Percentiles rank a stretch among this genome's conserved stretches.
phyloP scores from a whole-genome alignment of 257 asterid genomes.

The Vinca minor region DNA sequence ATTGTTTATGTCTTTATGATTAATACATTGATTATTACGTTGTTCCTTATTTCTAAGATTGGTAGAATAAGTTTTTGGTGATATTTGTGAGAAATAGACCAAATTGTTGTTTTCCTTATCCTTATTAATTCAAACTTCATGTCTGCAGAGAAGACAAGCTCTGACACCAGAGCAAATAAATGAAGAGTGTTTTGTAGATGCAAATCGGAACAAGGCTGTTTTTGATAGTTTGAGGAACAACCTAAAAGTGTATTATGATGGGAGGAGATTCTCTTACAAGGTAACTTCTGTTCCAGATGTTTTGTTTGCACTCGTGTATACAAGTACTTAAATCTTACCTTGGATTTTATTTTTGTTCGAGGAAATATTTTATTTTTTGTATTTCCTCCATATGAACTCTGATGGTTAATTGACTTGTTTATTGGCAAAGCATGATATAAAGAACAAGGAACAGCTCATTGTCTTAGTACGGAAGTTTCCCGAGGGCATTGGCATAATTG shows the following conservation, averaged over 20 bases:
- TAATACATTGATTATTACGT: not conserved
- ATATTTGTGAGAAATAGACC: not conserved
- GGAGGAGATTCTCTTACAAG: conserved; percentile 10
- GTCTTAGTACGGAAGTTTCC: conserved; percentile 46
- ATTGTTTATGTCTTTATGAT: no score
- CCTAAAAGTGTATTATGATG: conserved; percentile 7
- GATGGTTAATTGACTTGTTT: conserved; percentile 4
- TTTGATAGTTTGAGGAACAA: conserved; percentile 10
- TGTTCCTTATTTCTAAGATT: not conserved
- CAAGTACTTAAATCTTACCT: not conserved
- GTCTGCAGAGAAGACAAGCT: conserved; percentile 3
- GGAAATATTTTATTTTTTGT: no score
- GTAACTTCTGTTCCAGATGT: not conserved
- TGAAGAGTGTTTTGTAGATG: conserved; percentile 13
- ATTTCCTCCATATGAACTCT: not conserved
- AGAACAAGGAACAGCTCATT: conserved; percentile 53
- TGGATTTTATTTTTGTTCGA: not conserved
- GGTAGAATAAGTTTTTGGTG: not conserved
- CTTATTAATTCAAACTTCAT: no score
- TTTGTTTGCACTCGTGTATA: not conserved
- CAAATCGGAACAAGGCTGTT: conserved; percentile 6
- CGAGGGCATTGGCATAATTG: conserved; percentile 69
- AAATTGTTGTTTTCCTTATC: not conserved
- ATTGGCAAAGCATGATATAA: conserved; percentile 70
- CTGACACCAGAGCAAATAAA: conserved; percentile 13